A percentile compares a stretch with the other conserved stretches of the same genome.
These are phyloP conservation scores for Xylaria palmicola DNA, from an alignment of 495 filamentous ascomycete genomes.

Conservation along the genomic window DNA sequence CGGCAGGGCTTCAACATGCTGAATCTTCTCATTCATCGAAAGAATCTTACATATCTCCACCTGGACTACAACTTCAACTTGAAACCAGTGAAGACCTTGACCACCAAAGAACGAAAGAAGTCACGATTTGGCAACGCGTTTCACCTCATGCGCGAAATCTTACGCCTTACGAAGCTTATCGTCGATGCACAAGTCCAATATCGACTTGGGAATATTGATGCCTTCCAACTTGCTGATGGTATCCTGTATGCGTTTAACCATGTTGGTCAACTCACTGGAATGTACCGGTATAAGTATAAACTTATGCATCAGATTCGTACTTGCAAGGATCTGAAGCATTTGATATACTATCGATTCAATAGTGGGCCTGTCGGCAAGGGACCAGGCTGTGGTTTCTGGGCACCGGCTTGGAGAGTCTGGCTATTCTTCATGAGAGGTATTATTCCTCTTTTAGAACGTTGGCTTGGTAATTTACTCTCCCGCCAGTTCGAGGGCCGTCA, in stretches of 20 bases:
- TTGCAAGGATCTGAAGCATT: slow-evolving; percentile 98
- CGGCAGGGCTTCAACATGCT: slow-evolving; percentile 99
- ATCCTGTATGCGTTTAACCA: slow-evolving; percentile 99
- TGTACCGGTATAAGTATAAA: slow-evolving; percentile 99
- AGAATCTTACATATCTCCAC: slow-evolving; percentile 98
- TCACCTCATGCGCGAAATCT: slow-evolving; percentile 97
- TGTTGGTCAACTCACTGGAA: slow-evolving; percentile 96
- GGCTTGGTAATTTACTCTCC: slow-evolving; percentile 95
- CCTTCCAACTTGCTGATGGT: slow-evolving; percentile 97
- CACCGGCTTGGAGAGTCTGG: slow-evolving; percentile 98
- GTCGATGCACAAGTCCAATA: slow-evolving; percentile 99
- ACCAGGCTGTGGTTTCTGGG: slow-evolving; percentile 99
- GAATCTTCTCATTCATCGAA: slow-evolving; percentile 95
- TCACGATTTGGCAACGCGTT: slow-evolving; percentile 99
- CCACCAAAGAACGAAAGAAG: slow-evolving; percentile 99
- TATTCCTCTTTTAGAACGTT: slow-evolving; percentile 92
- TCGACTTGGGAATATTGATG: slow-evolving; percentile 95
- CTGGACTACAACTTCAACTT: slow-evolving; percentile 99
- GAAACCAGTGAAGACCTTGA: slow-evolving; percentile 98
- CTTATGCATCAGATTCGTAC: slow-evolving; percentile 99
- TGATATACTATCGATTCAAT: slow-evolving; percentile 99
- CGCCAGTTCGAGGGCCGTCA: slow-evolving; percentile 98
- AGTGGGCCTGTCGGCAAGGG: slow-evolving; percentile 97
- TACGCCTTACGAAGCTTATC: slow-evolving; percentile 96
- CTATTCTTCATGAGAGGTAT: slow-evolving; percentile 99